Base-by-base conservation (phyloP, 352 stramenopile genomes). In the Phytophthora chlamydospora region DNA sequence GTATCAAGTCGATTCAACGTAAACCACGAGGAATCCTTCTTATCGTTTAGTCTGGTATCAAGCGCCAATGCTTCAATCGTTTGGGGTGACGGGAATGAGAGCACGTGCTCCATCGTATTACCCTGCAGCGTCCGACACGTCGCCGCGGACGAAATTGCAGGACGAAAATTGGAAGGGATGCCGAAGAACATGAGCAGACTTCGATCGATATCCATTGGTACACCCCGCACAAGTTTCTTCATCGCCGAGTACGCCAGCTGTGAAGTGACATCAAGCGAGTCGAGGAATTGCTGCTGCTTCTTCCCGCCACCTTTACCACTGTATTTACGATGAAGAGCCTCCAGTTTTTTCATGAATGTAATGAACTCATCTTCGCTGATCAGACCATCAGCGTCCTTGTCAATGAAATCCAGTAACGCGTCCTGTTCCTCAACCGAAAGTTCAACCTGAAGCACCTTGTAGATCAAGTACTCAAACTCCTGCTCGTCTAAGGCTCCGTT, bases 351-450 rank as follows among this genome's bases (percentile, higher is more conserved):
- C 63, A 93, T 88, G 51, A 93, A 93, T 13, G 55, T 47, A 34
- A 89, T 89, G 17, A 93, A 91, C 42, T 90, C 80, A 5, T 88
- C 72, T 58, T 87, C 75, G 31, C 82, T 84, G 32, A 93, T 85
- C 9, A 58, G 66, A 6, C 83, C 82, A 48, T 91, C 82, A 3
- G 73, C 73, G 34, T 85, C 84, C 17, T 61, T 76, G 35, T 91
- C 82, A 0, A 90, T 73, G 38, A 88, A 87, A 62, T 91, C 84
- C 7, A 91, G 54, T 34, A 93, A 56, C 11, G 82, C 78, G 44
- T 86, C 71, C 41, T 90, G 82, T 44, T 93, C 82, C 54, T 91
- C 83, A 2, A 90, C 71, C 0, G 85, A 88, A 4, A 93, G 58
- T 29, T 91, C 81, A 8, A 93, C 78, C 33, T 89, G 81, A 2